A percentile compares a stretch with the other conserved stretches of the same genome.
These are phyloP conservation scores for Cryomyces antarcticus DNA, from an alignment of 495 filamentous ascomycete species.

Conservation along the genomic window DNA sequence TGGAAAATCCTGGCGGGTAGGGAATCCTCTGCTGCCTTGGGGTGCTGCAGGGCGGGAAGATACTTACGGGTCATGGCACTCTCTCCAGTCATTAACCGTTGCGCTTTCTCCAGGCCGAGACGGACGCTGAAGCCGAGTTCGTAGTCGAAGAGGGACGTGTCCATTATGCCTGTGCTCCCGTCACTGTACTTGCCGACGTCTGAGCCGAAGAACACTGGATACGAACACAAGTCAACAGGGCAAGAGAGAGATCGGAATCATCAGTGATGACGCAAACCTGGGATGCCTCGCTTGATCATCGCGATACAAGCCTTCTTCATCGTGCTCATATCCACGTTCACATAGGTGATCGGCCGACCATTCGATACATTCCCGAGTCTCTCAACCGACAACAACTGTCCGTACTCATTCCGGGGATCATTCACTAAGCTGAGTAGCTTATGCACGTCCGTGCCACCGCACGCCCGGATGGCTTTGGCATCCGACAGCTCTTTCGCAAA, in stretches of 20 bases:
- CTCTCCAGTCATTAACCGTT: slow-evolving; percentile 49
- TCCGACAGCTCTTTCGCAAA: slow-evolving; percentile 41
- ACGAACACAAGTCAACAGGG: too few relatives aligned
- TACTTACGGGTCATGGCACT: slow-evolving; percentile 45
- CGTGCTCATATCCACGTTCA: slow-evolving; percentile 54
- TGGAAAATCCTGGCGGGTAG: too few relatives aligned
- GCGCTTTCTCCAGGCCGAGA: slow-evolving; percentile 51
- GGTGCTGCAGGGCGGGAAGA: too few relatives aligned
- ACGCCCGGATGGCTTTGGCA: slow-evolving; percentile 26
- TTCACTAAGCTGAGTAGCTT: slow-evolving; percentile 61
- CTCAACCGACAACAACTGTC: slow-evolving; percentile 49
- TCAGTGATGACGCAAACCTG: slow-evolving; percentile 21
- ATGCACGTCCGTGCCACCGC: slow-evolving; percentile 29
- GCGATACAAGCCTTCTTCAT: slow-evolving; percentile 53
- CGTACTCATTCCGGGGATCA: slow-evolving; percentile 58
- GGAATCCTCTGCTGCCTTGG: too few relatives aligned
- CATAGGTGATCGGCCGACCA: slow-evolving; percentile 48
- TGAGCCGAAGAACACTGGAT: slow-evolving; percentile 49
- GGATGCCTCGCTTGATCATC: slow-evolving; percentile 54
- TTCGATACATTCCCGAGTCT: slow-evolving; percentile 62
- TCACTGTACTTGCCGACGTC: slow-evolving; percentile 73
- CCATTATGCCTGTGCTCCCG: slow-evolving; percentile 47
- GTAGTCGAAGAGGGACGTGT: slow-evolving; percentile 49
- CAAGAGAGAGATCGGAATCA: too few relatives aligned
- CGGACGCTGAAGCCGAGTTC: slow-evolving; percentile 57